These are phyloP conservation scores for Arabidopsis lyrata DNA, from an alignment of 441 rosid species.

Conservation along the genomic window DNA sequence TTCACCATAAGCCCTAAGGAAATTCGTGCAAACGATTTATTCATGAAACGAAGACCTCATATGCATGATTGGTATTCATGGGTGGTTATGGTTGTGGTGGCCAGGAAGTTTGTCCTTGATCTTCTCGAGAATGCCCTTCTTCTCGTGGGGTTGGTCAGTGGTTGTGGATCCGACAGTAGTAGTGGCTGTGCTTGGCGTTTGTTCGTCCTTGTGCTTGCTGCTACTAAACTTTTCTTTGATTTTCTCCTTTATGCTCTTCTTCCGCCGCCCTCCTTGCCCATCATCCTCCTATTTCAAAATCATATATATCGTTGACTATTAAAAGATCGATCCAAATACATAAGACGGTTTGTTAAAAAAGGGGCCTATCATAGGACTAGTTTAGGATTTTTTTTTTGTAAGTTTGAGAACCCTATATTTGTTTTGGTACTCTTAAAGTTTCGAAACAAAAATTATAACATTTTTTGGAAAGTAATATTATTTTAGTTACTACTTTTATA, in stretches of 20 bases:
- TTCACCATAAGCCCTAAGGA: background rate
- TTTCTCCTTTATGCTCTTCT: constrained; percentile 68
- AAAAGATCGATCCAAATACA: background rate
- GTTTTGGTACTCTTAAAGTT: too few relatives aligned
- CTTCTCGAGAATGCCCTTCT: constrained; percentile 65
- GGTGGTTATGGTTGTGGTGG: constrained; percentile 53
- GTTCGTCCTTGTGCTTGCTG: constrained; percentile 49
- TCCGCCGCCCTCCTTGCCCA: constrained; percentile 81
- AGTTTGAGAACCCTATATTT: too few relatives aligned
- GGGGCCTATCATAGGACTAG: too few relatives aligned
- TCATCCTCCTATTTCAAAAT: constrained; percentile 66
- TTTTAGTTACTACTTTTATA: too few relatives aligned
- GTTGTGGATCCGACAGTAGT: constrained; percentile 47
- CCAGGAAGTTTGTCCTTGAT: constrained; percentile 78
- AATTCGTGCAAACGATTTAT: constrained; percentile 6
- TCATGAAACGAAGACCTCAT: constrained; percentile 6
- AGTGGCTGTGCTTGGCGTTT: constrained; percentile 24
- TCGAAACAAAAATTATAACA: too few relatives aligned
- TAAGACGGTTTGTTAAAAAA: too few relatives aligned
- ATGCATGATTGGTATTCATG: constrained; percentile 31
- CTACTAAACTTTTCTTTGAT: constrained; percentile 67
- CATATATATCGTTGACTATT: background rate
- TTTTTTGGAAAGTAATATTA: too few relatives aligned
- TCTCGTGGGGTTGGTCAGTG: constrained; percentile 55
- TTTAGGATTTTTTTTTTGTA: too few relatives aligned